These are phyloP conservation scores for Entonaema liquescens DNA, from an alignment of 495 filamentous ascomycete species.

Conservation along the genomic window DNA sequence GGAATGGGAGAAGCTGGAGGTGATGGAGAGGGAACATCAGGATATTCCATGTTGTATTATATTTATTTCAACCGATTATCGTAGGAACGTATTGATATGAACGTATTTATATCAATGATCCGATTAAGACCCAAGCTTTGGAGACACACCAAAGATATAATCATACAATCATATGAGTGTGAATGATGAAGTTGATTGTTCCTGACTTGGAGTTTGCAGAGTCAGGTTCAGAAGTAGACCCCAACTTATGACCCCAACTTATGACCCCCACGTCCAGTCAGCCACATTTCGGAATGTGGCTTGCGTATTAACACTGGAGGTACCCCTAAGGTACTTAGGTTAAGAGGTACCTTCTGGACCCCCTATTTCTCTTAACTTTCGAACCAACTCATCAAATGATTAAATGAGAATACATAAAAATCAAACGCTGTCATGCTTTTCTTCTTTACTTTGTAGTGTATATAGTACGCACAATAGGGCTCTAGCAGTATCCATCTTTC, in stretches of 20 bases:
- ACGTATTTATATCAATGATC: not conserved
- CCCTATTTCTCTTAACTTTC: not conserved
- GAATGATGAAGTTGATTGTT: slow-evolving; percentile 1
- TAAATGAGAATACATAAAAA: too few species aligned
- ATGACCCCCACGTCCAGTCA: not conserved
- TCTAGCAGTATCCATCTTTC: too few species aligned
- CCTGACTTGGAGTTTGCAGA: not conserved
- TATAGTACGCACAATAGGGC: too few species aligned
- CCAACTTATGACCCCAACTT: too few species aligned
- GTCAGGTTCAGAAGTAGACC: not conserved
- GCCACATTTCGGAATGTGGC: slow-evolving; percentile 1
- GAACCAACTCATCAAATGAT: not conserved
- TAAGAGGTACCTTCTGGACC: not conserved
- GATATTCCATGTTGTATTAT: slow-evolving; percentile 41
- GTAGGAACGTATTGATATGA: not conserved
- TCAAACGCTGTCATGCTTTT: too few species aligned
- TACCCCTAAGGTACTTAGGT: too few species aligned
- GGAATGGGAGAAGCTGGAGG: slow-evolving; percentile 46
- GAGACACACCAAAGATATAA: not conserved
- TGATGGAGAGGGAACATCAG: slow-evolving; percentile 39
- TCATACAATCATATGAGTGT: not conserved
- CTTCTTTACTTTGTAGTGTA: too few species aligned
- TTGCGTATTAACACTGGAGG: not conserved
- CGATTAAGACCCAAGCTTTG: not conserved
- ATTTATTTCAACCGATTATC: not conserved